Conservation (phyloP, 345 rosid genomes). For the Limnanthes douglasii region DNA sequence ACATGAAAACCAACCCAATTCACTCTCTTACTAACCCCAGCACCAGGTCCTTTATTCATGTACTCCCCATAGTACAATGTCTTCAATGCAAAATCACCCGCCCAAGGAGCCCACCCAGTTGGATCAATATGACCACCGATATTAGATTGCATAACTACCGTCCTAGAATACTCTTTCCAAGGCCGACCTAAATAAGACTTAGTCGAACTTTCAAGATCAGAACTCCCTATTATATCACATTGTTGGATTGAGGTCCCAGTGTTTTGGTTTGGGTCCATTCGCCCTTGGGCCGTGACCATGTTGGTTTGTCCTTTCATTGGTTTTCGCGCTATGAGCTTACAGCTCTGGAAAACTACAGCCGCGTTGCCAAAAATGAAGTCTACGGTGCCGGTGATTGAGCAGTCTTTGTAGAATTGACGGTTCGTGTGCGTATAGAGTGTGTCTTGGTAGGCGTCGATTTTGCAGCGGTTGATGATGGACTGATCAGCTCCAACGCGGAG, state of each 20-base stretch:
- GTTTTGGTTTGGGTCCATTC: constrained; percentile 52
- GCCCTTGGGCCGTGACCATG: constrained; percentile 71
- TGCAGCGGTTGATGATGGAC: constrained; percentile 62
- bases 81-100: constrained; percentile 41
- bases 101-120: constrained; percentile 69
- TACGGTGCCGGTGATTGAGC: constrained; percentile 48
- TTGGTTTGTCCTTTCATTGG: constrained; percentile 45
- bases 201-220: constrained; percentile 35
- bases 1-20: constrained; percentile 53
- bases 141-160: constrained; percentile 47
- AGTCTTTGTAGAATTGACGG: constrained; percentile 66
- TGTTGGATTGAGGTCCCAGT: constrained; percentile 74
- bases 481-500: constrained; percentile 76
- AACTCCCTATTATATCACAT: constrained; percentile 31
- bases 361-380: constrained; percentile 78
- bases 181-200: constrained; percentile 72
- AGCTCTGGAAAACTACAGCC: constrained; percentile 57
- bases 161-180: constrained; percentile 63
- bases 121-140: constrained; percentile 60
- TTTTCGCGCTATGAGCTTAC: constrained; percentile 42
- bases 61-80: constrained; percentile 73
- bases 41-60: constrained; percentile 55
- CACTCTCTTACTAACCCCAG: constrained; percentile 44
- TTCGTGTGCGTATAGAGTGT: constrained; percentile 53
- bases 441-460: constrained; percentile 60